Conservation (phyloP, 805 yeast species). For the Komagataella kurtzmanii region DNA sequence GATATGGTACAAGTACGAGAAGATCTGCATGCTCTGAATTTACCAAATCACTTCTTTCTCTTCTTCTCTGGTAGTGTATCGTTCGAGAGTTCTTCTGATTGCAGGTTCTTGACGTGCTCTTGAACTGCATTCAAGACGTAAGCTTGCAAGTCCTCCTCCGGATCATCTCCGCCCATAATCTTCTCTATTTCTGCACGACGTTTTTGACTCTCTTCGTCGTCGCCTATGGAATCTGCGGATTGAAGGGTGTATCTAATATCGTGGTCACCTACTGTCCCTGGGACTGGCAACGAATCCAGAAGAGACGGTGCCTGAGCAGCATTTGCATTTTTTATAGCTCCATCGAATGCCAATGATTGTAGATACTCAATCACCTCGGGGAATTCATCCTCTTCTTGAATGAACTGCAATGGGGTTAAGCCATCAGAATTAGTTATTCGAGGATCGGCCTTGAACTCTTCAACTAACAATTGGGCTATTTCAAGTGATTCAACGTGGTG, state of each 20-base stretch:
- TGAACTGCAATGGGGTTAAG: slow-evolving; percentile 56
- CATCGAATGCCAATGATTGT: slow-evolving; percentile 24
- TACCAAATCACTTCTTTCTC: not conserved
- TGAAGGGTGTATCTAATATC: slow-evolving; percentile 46
- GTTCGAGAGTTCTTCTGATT: not conserved
- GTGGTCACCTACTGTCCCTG: slow-evolving; percentile 29
- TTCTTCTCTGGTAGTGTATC: not conserved
- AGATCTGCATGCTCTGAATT: not conserved
- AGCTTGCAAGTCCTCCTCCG: slow-evolving; percentile 64
- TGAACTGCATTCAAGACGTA: slow-evolving; percentile 56
- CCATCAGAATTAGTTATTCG: slow-evolving; percentile 58
- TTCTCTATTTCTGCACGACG: slow-evolving; percentile 53
- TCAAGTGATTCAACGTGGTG: slow-evolving; percentile 73
- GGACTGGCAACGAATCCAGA: slow-evolving; percentile 7
- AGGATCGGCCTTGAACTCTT: slow-evolving; percentile 55
- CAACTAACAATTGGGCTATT: slow-evolving; percentile 55
- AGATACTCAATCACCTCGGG: slow-evolving; percentile 67
- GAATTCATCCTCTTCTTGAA: slow-evolving; percentile 76
- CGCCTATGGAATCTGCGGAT: slow-evolving; percentile 22
- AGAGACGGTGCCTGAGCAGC: slow-evolving; percentile 4
- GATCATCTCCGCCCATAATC: slow-evolving; percentile 62
- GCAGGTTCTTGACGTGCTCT: slow-evolving; percentile 16
- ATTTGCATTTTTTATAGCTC: slow-evolving; percentile 7
- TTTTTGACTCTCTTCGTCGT: slow-evolving; percentile 33
- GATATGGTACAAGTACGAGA: not conserved